Conservation (phyloP, 306 rosid species). For the Pyrus communis region DNA sequence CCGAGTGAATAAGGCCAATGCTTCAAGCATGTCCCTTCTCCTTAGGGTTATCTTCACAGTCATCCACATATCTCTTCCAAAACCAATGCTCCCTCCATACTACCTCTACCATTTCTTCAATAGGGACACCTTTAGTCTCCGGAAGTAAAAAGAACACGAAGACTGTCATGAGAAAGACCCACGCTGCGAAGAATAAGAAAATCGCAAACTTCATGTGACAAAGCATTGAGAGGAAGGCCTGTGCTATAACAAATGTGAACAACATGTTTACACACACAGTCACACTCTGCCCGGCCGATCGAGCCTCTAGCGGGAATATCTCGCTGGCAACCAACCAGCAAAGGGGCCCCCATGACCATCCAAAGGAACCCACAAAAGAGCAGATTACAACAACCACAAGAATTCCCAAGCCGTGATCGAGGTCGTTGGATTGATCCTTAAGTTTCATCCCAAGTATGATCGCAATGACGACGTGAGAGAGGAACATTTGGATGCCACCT, state of each 20-base stretch:
- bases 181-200: slow-evolving; percentile 48
- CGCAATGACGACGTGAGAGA: slow-evolving; percentile 2
- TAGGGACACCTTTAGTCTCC: slow-evolving; percentile 52
- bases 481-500: slow-evolving; percentile 12
- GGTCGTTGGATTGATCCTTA: neutral
- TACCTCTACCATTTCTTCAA: slow-evolving; percentile 52
- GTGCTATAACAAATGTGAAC: slow-evolving; percentile 57
- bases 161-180: slow-evolving; percentile 34
- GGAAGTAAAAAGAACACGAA: slow-evolving; percentile 37
- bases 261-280: slow-evolving; percentile 52
- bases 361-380: slow-evolving; percentile 16
- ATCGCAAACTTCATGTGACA: slow-evolving; percentile 46
- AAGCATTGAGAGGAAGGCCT: slow-evolving; percentile 51
- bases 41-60: neutral
- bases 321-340: slow-evolving; percentile 75
- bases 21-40: neutral
- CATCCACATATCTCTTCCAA: slow-evolving; percentile 45
- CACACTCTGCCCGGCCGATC: slow-evolving; percentile 59
- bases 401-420: neutral
- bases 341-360: slow-evolving; percentile 76
- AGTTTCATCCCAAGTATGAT: slow-evolving; percentile 1
- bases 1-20: neutral
- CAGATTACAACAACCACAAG: neutral
- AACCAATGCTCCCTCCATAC: slow-evolving; percentile 55
- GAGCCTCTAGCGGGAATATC: slow-evolving; percentile 47